Percentiles rank a stretch among this genome's conserved stretches.
Evolutionary conservation across 2,329 filamentous ascomycete species (phyloP).

Genomic region (Sporothrix humicola): DNA sequence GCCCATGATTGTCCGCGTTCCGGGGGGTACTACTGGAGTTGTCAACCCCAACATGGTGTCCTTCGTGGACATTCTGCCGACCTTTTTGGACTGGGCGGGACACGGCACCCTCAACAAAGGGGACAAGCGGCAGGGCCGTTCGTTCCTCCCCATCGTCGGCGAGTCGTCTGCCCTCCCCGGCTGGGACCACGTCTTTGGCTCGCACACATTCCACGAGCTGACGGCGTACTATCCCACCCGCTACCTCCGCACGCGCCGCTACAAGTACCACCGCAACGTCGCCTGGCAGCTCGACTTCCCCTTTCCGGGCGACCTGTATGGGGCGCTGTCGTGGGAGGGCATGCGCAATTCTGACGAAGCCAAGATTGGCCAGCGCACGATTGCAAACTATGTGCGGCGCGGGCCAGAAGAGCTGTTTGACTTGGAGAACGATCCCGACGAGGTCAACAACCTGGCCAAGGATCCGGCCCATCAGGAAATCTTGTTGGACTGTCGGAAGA

Average conservation of each 20-base stretch:
- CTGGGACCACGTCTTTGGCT: conserved; percentile 37
- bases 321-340: conserved; percentile 46
- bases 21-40: conserved; percentile 31
- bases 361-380: conserved; percentile 49
- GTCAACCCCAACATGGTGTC: conserved; percentile 19
- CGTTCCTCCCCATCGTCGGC: not conserved
- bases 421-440: conserved; percentile 51
- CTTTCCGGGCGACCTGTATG: conserved; percentile 54
- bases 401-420: conserved; percentile 56
- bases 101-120: not conserved
- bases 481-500: conserved; percentile 44
- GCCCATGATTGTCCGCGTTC: conserved; percentile 48
- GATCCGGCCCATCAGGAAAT: conserved; percentile 44
- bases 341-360: conserved; percentile 8
- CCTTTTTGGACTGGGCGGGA: not conserved
- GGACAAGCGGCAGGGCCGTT: not conserved
- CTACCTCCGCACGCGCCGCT: conserved; percentile 49
- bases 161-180: not conserved
- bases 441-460: conserved; percentile 52
- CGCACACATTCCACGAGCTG: conserved; percentile 58
- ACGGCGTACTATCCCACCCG: conserved; percentile 57
- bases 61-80: not conserved
- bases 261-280: conserved; percentile 56
- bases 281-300: conserved; percentile 49
- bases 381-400: conserved; percentile 53